phyloP scores from a whole-genome alignment of 1,284 basidiomycete genomes.

The Cutaneotrichosporon sp. region DNA sequence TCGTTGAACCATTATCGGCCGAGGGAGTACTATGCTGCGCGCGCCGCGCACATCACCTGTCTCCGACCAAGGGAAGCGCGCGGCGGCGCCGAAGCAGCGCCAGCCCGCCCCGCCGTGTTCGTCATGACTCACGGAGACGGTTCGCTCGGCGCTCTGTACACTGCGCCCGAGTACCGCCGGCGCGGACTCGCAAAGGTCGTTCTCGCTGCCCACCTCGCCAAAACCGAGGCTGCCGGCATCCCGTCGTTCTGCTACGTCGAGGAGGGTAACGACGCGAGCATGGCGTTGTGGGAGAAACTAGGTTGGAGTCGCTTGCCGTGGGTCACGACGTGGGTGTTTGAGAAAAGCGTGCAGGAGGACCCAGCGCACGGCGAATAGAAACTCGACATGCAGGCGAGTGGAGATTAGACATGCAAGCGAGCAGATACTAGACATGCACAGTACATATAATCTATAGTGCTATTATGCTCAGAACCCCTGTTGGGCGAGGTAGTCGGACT shows the following conservation, averaged over 20 bases:
- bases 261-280: constrained; percentile 18
- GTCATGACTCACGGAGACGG: constrained; percentile 27
- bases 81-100: neutral
- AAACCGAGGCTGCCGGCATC: neutral
- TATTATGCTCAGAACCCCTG: constrained; percentile 33
- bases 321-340: constrained; percentile 2
- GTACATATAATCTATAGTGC: too few species aligned
- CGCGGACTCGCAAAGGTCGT: constrained; percentile 26
- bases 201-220: constrained; percentile 13
- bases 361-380: too few species aligned
- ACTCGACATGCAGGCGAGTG: too few species aligned
- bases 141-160: constrained; percentile 27
- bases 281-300: constrained; percentile 18
- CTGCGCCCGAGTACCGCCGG: constrained; percentile 16
- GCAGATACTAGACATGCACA: too few species aligned
- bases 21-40: constrained; percentile 17
- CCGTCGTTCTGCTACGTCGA: constrained; percentile 16
- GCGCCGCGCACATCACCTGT: constrained; percentile 16
- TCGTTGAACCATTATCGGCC: constrained; percentile 8
- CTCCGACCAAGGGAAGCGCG: neutral
- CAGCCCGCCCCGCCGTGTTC: constrained; percentile 14
- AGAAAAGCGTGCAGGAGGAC: neutral
- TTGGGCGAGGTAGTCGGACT: constrained; percentile 46
- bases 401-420: too few species aligned
- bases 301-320: constrained; percentile 17